Base-by-base conservation (phyloP, 2,329 filamentous ascomycete genomes). In the Keithomyces neogunnii region DNA sequence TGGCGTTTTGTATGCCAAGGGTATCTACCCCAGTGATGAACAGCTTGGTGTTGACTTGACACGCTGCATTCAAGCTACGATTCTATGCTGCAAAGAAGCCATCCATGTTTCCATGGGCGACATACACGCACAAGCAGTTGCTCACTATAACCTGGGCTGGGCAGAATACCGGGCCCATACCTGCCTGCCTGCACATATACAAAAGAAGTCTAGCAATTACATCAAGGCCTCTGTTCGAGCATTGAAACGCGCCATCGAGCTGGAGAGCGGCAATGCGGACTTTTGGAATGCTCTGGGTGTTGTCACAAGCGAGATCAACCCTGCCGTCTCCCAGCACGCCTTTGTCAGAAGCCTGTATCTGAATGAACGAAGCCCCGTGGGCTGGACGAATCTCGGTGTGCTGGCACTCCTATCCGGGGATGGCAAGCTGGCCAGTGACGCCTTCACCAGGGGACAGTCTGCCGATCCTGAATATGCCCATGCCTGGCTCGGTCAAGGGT, bases 241-340 rank as follows among this genome's bases (percentile, higher is more conserved):
- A 60, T 97, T 99, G 77, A 99, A 99, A 71, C 80, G 89, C 44
- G 88, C 93, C 1, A 99, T 99, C 57, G 93, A 97, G 68, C 76
- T 96, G 1, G 95, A 99, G 67, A 88, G 91, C 5, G 88, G 90
- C 48, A 99, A 97, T 63, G 75, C 89, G 0, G 92, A 97, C 59
- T 97, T 97, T 66, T 99, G 93, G 93, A 97, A 97, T 63, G 86
- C 93, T 0, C 77, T 99, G 3, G 93, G 92, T 47, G 89, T 97
- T 3, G 89, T 88, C 30, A 96, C 93, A 2, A 91, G 89, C 56
- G 82, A 82, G 45, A 77, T 96, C 58, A 96, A 88, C 62, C 86
- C 91, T 0, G 84, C 86, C 51, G 88, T 99, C 2, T 84, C 93
- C 0, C 93, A 99, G 66, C 95, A 99, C 66, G 84, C 93, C 0